phyloP scores from a whole-genome alignment of 768 basidiomycete species.

The Kwoniella bestiolae region DNA sequence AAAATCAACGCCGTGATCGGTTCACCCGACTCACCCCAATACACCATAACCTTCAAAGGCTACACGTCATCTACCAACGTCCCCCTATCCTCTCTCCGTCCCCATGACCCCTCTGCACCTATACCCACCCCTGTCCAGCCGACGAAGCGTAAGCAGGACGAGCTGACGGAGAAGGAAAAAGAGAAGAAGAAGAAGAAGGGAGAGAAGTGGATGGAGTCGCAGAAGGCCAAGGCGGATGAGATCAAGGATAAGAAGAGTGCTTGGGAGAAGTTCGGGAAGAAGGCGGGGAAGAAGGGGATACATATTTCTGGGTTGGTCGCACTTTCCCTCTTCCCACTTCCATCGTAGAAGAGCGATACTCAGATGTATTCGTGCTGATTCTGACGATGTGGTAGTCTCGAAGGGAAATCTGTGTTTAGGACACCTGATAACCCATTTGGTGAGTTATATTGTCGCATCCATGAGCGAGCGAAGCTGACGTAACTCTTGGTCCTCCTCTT shows the following conservation, averaged over 20 bases:
- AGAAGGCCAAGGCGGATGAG: conserved; percentile 55
- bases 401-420: conserved; percentile 56
- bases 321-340: neutral
- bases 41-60: conserved; percentile 57
- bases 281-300: conserved; percentile 58
- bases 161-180: conserved; percentile 55
- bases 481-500: neutral
- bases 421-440: conserved; percentile 55
- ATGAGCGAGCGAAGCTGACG: conserved; percentile 5
- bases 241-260: conserved; percentile 57
- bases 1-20: conserved; percentile 54
- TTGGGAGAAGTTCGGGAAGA: conserved; percentile 59
- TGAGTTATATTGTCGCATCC: conserved; percentile 21
- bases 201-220: conserved; percentile 57
- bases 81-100: conserved; percentile 47
- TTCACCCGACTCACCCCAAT: conserved; percentile 52
- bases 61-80: conserved; percentile 57
- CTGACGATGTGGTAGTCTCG: conserved; percentile 34
- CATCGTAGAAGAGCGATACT: too few species aligned
- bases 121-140: conserved; percentile 39
- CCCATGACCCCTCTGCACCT: conserved; percentile 46
- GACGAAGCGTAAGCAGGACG: conserved; percentile 47
- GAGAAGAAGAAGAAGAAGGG: conserved; percentile 59
- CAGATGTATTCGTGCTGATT: neutral
- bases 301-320: conserved; percentile 55